Base-by-base conservation (phyloP, 192 early-diverging fungal species). In the Gamsiella multidivaricata region DNA sequence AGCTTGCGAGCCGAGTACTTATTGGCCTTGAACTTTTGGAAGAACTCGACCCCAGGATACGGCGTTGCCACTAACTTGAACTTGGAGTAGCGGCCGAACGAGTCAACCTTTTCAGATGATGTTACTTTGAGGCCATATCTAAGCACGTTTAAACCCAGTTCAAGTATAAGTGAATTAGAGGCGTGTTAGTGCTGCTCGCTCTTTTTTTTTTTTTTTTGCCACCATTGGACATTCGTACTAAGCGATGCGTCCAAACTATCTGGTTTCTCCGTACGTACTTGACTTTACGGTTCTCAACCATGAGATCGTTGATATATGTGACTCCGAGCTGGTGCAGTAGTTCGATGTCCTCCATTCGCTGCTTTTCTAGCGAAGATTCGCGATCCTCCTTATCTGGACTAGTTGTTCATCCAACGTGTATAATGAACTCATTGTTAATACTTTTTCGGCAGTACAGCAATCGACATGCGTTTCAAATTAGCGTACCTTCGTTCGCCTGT, bases 211-310 rank as follows among this genome's bases (percentile, higher is more conserved):
- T 57, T 20, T 57, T 57, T 12, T 42, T 42, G 33, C 17, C 20
- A 37, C 28, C 11, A 23, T 25, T n/a, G 9, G 12, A n/a, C n/a
- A n/a, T n/a, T n/a, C n/a, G n/a, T n/a, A n/a, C n/a, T n/a, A n/a
- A n/a, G n/a, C n/a, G n/a, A n/a, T n/a, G n/a, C n/a, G n/a, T n/a
- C n/a, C n/a, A n/a, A n/a, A n/a, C n/a, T n/a, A n/a, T n/a, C n/a
- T n/a, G n/a, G n/a, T n/a, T n/a, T n/a, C n/a, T n/a, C n/a, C n/a
- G n/a, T n/a, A 32, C 74, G 42, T 80, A 80, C 78, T 80, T 80
- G 78, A 80, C 78, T 80, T 80, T 80, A 36, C 78, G 78, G 25
- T 80, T 80, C 57, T 80, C 78, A 0, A 80, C 78, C 78, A 80
- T 80, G 23, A 80, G 69, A 36, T 80, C 78, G 22, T 72, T 72